Evolutionary conservation across 2,329 filamentous ascomycete species (phyloP).

Genomic region (Epichloe coenophiala): DNA sequence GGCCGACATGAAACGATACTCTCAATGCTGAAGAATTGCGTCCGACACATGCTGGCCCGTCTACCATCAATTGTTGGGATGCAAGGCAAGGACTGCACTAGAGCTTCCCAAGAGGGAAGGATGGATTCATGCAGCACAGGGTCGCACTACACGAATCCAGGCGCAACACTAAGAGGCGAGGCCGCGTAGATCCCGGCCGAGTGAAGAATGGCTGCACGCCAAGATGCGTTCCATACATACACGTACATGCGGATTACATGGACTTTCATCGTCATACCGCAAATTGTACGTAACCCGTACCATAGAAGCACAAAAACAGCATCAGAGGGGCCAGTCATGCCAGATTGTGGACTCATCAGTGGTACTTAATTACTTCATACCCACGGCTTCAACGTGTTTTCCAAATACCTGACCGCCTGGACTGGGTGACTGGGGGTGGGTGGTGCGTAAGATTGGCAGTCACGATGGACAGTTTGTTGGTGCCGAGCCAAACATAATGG

Average conservation of each 20-base stretch:
- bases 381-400: background rate
- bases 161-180: background rate
- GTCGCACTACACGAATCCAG: background rate
- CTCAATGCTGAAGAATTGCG: no score
- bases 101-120: no score
- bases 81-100: no score
- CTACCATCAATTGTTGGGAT: no score
- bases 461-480: background rate
- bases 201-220: background rate
- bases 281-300: background rate
- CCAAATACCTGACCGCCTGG: background rate
- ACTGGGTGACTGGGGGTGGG: no score
- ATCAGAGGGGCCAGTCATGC: background rate
- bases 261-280: background rate
- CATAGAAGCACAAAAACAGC: background rate
- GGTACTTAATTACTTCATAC: background rate
- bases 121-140: background rate
- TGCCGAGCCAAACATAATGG: background rate
- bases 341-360: background rate
- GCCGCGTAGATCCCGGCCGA: background rate
- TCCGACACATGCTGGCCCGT: no score
- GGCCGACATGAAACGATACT: no score
- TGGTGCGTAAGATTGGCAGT: background rate
- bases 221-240: background rate
- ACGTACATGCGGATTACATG: background rate